Base-by-base conservation (phyloP, 768 basidiomycete genomes). In the Sporobolomyces roseus region DNA sequence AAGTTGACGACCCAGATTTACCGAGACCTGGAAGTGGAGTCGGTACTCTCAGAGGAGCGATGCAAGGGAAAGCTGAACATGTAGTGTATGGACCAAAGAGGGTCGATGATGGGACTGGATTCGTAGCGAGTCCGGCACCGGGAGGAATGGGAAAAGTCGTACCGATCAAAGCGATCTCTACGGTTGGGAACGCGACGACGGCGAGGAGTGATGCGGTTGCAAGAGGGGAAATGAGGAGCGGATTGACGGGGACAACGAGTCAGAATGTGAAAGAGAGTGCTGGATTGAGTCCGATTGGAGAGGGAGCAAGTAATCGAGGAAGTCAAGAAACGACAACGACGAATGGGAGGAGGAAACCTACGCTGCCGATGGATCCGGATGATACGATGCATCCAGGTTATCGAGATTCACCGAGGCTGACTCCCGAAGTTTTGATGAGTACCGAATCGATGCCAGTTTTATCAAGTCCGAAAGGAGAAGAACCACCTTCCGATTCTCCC, bases 21-120 rank as follows among this genome's bases (percentile, higher is more conserved):
- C 43, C 30, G 59, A 58, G 46, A n/a, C 46, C 29, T 35, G 60
- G 33, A 19, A 62, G 53, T 25, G 53, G 45, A n/a, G 61, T 43
- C 25, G 68, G 71, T 4, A 65, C 58, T 3, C 52, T 73, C 12
- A 45, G 72, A 8, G 72, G 68, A 5, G 72, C 72, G 33, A 61
- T 73, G 48, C 72, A 73, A 63, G 72, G 72, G 48, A 70, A 67
- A 49, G 72, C 68, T 2, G 72, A 73, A 48, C 72, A 73, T 23
- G 72, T 73, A 56, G 72, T 73, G 25, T 73, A 73, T 33, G 72
- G 72, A 17, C 68, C 72, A 19, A 27, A 65, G 32, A 25, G 64
- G 36, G 64, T 66, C 25, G 67, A 67, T 50, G 61, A 66, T 33
- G 29, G 48, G 21, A n/a, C 23, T 27, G 48, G 52, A 25, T 50